Evolutionary conservation across 2,329 filamentous ascomycete species (phyloP), one percentile per base, ranked within the genome.

Genomic region (Calonectria crousiana): DNA sequence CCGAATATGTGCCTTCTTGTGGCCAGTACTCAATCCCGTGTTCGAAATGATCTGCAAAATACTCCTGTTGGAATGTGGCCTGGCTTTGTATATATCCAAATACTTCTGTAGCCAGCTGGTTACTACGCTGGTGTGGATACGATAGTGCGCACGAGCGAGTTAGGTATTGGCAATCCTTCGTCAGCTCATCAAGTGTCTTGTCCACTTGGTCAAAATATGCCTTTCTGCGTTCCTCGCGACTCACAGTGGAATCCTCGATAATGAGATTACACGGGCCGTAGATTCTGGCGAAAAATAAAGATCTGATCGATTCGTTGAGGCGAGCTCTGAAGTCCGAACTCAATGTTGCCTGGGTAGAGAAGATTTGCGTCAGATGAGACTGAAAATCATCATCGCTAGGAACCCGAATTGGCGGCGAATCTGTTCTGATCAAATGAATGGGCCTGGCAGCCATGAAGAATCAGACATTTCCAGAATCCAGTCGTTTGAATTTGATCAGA

Each of bases 311-410:
- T 44, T 44, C 41, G 8, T 20, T 18, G n/a, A 44, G 16, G 41
- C 8, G 4, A 5, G 9, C 2, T 9, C 8, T 30, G 16, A 14
- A 2, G 1, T 32, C 9, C 1, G 26, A 18, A 20, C 2, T 4
- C 2, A 30, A 20, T 2, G 14, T 3, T 28, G 13, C 26, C 32
- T 10, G 26, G 2, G 26, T 18, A 32, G 28, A 18, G 18, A 53
- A 53, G 6, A 32, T 32, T n/a, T 53, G 26, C 16, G 26, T 53
- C 9, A 30, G 3, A 53, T 20, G 6, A 53, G 16, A 3, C 4
- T 10, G 16, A 32, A 53, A 8, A 53, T 30, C 51, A 18, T 30
- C 14, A 3, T 53, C 16, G 3, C 6, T 9, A 8, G 41, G 4
- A 8, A 20, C 1, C 9, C 1, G 5, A n/a, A 1, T 3, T 44